Base-by-base conservation (phyloP, 2,329 filamentous ascomycete genomes). In the Fusarium sp. region DNA sequence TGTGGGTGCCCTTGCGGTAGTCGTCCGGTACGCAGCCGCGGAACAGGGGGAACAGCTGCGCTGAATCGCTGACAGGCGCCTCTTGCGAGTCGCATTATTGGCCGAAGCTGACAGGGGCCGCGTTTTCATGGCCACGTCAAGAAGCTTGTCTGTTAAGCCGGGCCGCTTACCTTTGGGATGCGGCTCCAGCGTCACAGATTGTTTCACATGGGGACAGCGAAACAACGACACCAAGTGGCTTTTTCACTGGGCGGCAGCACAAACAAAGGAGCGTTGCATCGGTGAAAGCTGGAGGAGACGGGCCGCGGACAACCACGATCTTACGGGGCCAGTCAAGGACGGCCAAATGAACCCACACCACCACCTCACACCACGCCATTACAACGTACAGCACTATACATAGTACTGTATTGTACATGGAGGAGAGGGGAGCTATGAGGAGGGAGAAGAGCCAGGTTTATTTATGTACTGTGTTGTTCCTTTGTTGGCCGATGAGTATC, bases 1-100 rank as follows among this genome's bases (percentile, higher is more conserved):
- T 67, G 54, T 67, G 56, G 56, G 59, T 11, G 38, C 48, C 40
- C 50, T 56, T 45, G 47, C 48, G 59, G 57, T 54, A 60, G 47
- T 51, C 43, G 58, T 53, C 58, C 51, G 38, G 48, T 64, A 51
- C 52, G 45, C 38, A 53, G 63, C 49, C 52, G 49, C 47, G 56
- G 67, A 53, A 47, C 51, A 50, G 55, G 51, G 55, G 51, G 47
- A 46, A 43, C 34, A 29, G 45, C 39, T 47, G 54, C 55, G 41
- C 61, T 64, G 61, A 64, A 47, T 62, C 56, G 43, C 53, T 70
- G 53, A 61, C 67, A 70, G 64, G 53, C 53, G 53, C 49, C 43
- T 60, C 39, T 61, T 56, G 40, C 48, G 43, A 47, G 45, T 51
- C 53, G 47, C 54, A 54, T 15, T 40, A 53, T 58, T 60, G 61